These are phyloP conservation scores for Prunus dulcis DNA, from an alignment of 306 rosid genomes.

Conservation along the genomic window DNA sequence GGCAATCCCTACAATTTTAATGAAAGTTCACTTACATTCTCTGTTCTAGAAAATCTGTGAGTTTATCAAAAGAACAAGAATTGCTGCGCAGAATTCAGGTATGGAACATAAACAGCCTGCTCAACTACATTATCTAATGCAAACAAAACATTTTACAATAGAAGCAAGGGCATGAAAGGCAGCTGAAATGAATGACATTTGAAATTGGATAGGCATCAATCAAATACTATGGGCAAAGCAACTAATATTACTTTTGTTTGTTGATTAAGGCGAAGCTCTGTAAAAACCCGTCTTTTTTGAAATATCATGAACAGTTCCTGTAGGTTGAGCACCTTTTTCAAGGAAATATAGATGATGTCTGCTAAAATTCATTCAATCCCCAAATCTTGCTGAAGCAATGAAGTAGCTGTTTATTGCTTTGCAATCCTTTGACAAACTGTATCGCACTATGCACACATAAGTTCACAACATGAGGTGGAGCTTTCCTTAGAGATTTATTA, in stretches of 20 bases:
- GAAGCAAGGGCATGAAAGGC: not conserved
- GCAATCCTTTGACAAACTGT: not conserved
- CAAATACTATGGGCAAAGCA: not conserved
- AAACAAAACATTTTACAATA: not conserved
- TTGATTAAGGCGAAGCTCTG: too few species aligned
- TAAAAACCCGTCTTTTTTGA: too few species aligned
- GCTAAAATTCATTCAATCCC: not conserved
- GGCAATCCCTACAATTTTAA: not conserved
- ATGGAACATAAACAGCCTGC: not conserved
- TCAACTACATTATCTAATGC: not conserved
- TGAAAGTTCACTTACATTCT: not conserved
- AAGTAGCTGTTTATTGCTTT: not conserved
- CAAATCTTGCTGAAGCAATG: not conserved
- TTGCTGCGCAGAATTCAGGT: not conserved
- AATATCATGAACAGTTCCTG: too few species aligned
- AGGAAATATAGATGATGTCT: not conserved
- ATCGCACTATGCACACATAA: not conserved
- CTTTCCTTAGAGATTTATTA: not conserved
- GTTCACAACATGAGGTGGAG: not conserved
- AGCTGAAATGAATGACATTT: not conserved
- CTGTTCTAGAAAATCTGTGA: not conserved
- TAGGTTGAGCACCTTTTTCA: too few species aligned
- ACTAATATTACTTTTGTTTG: not conserved
- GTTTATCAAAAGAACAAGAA: not conserved
- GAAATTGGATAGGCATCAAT: not conserved